These are phyloP conservation scores for Malus sieversii DNA, from an alignment of 306 rosid genomes.

Conservation along the genomic window DNA sequence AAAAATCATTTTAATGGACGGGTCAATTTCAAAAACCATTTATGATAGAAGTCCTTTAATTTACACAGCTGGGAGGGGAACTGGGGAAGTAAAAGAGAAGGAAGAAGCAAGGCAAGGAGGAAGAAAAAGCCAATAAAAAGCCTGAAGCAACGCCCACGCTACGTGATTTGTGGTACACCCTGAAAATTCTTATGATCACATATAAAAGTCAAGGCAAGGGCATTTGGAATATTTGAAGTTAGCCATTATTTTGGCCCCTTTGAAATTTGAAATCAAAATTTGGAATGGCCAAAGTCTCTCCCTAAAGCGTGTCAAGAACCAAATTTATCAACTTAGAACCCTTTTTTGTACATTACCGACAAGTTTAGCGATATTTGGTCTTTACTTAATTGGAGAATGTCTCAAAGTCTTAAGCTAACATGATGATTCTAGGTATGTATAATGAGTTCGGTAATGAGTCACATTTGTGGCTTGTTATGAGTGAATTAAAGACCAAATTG, in stretches of 20 bases:
- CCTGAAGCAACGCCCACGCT: background rate
- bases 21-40: no score
- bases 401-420: background rate
- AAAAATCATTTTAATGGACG: no score
- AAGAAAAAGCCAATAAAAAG: background rate
- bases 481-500: no score
- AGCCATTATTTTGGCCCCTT: background rate
- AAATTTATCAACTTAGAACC: background rate
- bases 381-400: no score
- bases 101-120: no score
- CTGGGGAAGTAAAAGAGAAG: background rate
- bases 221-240: background rate
- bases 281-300: constrained; percentile 12
- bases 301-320: background rate
- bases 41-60: no score
- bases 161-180: background rate
- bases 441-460: no score
- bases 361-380: no score
- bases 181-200: background rate
- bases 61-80: no score
- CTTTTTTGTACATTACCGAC: no score
- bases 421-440: no score
- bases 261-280: background rate
- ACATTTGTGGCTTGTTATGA: no score
- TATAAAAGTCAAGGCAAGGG: background rate